Percentiles rank a stretch among this genome's conserved stretches.
phyloP scores from a whole-genome alignment of 1,284 basidiomycete genomes.

The Melampsora abietis-canadensis region DNA sequence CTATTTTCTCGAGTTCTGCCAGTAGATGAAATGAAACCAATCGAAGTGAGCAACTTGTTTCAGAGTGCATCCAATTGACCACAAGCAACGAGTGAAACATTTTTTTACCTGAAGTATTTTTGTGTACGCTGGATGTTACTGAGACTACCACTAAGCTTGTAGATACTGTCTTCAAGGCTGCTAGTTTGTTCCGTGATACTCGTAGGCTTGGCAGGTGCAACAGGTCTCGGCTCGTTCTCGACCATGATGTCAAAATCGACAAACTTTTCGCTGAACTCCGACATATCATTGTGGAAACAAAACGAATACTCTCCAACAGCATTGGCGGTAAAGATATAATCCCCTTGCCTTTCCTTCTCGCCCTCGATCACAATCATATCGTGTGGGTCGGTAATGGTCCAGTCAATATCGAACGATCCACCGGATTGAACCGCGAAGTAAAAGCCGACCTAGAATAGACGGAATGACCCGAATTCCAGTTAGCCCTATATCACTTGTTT shows the following conservation, averaged over 20 bases:
- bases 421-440: conserved; percentile 82
- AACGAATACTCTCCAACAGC: conserved; percentile 91
- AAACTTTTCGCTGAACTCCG: conserved; percentile 81
- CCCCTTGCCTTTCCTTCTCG: conserved; percentile 82
- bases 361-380: conserved; percentile 83
- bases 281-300: conserved; percentile 97
- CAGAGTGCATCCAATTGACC: too few species aligned
- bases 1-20: conserved; percentile 67
- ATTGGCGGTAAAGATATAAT: conserved; percentile 95
- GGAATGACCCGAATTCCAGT: neutral
- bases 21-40: conserved; percentile 62
- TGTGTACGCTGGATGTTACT: conserved; percentile 83
- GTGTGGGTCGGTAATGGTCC: conserved; percentile 82
- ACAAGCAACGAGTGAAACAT: neutral
- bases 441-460: conserved; percentile 53
- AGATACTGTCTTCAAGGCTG: conserved; percentile 86
- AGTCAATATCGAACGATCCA: conserved; percentile 95
- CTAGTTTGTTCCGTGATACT: conserved; percentile 79
- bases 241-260: conserved; percentile 92
- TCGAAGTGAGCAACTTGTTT: conserved; percentile 14
- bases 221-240: conserved; percentile 83
- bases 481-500: conserved; percentile 10
- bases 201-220: conserved; percentile 68
- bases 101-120: conserved; percentile 60
- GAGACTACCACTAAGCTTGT: conserved; percentile 77